phyloP scores from a whole-genome alignment of 2,329 filamentous ascomycete genomes.

The Colletotrichum paranaense region DNA sequence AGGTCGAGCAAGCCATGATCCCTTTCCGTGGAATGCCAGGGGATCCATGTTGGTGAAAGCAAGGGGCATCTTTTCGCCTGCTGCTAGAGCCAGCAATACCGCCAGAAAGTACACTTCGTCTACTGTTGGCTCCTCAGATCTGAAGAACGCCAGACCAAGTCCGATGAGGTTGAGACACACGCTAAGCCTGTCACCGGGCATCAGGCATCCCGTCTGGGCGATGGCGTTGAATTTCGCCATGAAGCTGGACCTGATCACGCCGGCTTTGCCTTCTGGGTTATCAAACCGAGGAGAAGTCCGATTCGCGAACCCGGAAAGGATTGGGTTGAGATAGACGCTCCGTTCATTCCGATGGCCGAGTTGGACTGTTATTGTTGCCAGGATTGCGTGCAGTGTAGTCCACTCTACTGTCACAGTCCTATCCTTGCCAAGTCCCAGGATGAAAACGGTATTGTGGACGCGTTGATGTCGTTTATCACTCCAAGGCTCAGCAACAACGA shows the following conservation, averaged over 20 bases:
- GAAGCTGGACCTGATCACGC: neutral
- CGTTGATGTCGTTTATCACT: conserved; percentile 10
- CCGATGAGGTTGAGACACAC: conserved; percentile 22
- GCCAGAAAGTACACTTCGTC: conserved; percentile 12
- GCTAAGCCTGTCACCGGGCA: conserved; percentile 14
- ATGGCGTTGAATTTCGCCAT: conserved; percentile 24
- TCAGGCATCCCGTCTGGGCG: conserved; percentile 3
- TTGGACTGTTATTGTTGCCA: neutral
- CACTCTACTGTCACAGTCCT: neutral
- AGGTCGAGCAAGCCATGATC: conserved; percentile 2
- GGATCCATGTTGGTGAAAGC: neutral
- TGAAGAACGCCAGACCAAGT: conserved; percentile 10
- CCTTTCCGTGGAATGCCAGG: neutral
- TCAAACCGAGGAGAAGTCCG: conserved; percentile 18
- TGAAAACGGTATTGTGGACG: conserved; percentile 20
- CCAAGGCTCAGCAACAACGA: conserved; percentile 21
- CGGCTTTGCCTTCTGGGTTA: neutral
- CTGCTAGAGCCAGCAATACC: neutral
- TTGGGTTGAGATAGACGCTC: conserved; percentile 3
- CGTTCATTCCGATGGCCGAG: neutral
- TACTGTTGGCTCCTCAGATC: neutral
- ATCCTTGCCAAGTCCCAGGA: neutral
- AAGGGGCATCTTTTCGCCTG: neutral
- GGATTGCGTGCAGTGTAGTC: neutral
- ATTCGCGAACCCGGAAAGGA: conserved; percentile 14